These are phyloP conservation scores for Cyclotella kingstonii DNA, from an alignment of 108 stramenopile species.

Conservation along the genomic window DNA sequence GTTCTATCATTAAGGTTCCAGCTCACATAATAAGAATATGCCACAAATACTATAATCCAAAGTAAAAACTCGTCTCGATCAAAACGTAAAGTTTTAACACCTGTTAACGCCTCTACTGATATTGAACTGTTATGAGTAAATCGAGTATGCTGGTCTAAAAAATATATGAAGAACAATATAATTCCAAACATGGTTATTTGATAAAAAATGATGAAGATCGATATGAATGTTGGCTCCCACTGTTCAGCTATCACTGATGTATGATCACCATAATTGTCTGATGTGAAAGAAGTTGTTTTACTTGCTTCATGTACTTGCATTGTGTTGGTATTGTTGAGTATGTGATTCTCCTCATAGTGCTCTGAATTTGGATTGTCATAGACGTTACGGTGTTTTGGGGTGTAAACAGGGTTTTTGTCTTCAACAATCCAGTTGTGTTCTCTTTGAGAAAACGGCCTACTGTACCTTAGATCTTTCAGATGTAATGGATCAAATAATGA, in stretches of 20 bases:
- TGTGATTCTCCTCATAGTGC: no score
- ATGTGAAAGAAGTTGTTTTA: background rate
- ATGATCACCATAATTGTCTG: background rate
- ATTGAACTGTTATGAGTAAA: background rate
- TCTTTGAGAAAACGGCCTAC: background rate
- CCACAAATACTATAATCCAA: constrained; percentile 18
- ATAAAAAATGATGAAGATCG: constrained; percentile 36
- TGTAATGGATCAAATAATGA: background rate
- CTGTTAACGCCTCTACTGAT: background rate
- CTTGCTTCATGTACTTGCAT: no score
- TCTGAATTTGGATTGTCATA: no score
- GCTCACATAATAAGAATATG: constrained; percentile 21
- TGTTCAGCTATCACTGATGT: background rate
- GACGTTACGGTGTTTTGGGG: no score
- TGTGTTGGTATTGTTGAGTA: no score
- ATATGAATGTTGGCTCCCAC: constrained; percentile 29
- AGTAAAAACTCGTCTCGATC: constrained; percentile 49
- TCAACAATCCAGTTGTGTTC: no score
- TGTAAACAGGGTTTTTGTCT: no score
- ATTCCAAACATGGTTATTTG: constrained; percentile 42
- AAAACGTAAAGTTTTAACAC: constrained; percentile 19
- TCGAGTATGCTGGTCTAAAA: constrained; percentile 42
- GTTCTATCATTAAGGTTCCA: constrained; percentile 37
- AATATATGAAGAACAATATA: constrained; percentile 31
- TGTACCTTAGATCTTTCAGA: no score